Evolutionary conservation across 2,329 filamentous ascomycete genomes (phyloP).

Genomic region (Tolypocladium tropicale): DNA sequence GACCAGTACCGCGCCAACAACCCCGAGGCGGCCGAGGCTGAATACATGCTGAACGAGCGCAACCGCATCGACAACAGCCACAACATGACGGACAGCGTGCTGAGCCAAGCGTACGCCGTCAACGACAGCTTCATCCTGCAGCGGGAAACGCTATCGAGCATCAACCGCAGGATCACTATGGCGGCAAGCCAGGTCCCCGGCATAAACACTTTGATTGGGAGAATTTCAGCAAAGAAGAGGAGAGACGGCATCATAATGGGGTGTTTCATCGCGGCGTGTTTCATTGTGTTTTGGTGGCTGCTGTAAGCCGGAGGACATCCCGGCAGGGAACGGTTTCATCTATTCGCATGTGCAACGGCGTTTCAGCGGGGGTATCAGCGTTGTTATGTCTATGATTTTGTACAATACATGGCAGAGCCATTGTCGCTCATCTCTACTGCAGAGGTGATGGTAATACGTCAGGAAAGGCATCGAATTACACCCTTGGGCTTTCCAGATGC

Average conservation of each 20-base stretch:
- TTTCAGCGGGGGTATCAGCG: conserved; percentile 26
- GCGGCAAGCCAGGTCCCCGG: conserved; percentile 89
- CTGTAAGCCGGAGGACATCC: conserved; percentile 32
- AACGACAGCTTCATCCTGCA: conserved; percentile 86
- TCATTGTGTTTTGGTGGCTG: conserved; percentile 75
- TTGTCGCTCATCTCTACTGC: not conserved
- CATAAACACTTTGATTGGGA: conserved; percentile 80
- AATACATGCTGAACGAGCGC: conserved; percentile 95
- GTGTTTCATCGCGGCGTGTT: conserved; percentile 83
- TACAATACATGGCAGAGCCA: conserved; percentile 15
- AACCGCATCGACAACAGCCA: conserved; percentile 79
- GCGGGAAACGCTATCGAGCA: conserved; percentile 75
- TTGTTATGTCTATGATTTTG: conserved; percentile 13
- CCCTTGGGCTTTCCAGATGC: conserved; percentile 16
- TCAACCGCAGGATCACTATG: conserved; percentile 81
- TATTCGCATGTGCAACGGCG: conserved; percentile 16
- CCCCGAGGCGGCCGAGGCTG: conserved; percentile 73
- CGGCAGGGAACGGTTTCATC: not conserved
- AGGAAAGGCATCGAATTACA: not conserved
- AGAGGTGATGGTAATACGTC: not conserved
- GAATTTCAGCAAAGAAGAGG: conserved; percentile 90
- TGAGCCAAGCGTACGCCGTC: conserved; percentile 93
- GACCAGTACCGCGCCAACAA: conserved; percentile 76
- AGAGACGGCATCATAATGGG: conserved; percentile 92
- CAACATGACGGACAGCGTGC: conserved; percentile 76